Evolutionary conservation across 2,329 filamentous ascomycete genomes (phyloP).

Genomic region (Paraphaeosphaeria sporulosa): DNA sequence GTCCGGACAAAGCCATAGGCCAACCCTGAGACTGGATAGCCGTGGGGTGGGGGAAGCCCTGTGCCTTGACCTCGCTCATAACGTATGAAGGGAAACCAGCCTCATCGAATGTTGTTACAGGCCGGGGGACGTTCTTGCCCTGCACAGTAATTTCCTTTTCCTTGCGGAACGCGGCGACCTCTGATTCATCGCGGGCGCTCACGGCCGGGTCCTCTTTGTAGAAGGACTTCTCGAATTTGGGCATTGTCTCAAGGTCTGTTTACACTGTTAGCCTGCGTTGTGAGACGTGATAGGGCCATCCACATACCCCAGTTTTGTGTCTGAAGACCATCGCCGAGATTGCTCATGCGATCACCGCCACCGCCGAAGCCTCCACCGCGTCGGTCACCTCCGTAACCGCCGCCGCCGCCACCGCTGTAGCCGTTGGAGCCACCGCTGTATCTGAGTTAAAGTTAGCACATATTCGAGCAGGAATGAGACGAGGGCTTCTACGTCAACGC

Average conservation of each 20-base stretch:
- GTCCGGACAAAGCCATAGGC: constrained; percentile 98
- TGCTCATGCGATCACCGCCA: constrained; percentile 92
- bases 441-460: constrained; percentile 34
- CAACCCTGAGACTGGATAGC: constrained; percentile 98
- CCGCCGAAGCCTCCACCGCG: constrained; percentile 58
- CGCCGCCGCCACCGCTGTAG: constrained; percentile 33
- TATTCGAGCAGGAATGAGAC: constrained; percentile 17
- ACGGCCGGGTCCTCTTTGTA: constrained; percentile 95
- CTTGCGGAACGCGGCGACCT: constrained; percentile 88
- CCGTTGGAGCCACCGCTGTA: constrained; percentile 44
- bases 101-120: constrained; percentile 96
- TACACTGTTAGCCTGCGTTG: constrained; percentile 33
- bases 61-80: constrained; percentile 97
- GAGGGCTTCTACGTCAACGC: constrained; percentile 40
- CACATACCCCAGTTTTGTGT: constrained; percentile 85
- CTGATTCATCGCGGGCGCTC: constrained; percentile 72
- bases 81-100: constrained; percentile 97
- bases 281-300: neutral
- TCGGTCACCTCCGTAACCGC: constrained; percentile 26
- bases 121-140: constrained; percentile 84
- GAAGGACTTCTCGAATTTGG: constrained; percentile 99
- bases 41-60: constrained; percentile 92
- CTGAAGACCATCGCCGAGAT: constrained; percentile 86
- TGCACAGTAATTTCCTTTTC: constrained; percentile 84
- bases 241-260: constrained; percentile 76